Base-by-base conservation (phyloP, 768 basidiomycete species). In the Psilocybe subaeruginosa region DNA sequence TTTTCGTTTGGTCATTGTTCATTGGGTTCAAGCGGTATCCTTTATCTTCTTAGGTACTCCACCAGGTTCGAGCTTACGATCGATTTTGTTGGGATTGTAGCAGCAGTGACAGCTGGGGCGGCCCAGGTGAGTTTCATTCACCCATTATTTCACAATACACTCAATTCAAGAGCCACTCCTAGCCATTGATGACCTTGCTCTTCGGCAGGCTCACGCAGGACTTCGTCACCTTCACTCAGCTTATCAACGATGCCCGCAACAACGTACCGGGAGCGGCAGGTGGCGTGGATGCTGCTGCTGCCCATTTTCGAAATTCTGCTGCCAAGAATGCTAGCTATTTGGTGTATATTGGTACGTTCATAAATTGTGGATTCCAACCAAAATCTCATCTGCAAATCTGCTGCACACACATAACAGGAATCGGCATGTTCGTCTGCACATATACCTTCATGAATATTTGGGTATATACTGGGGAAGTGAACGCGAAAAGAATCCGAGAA, bases 401-500 rank as follows among this genome's bases (percentile, higher is more conserved):
- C 12, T 8, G 3, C 2, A 4, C 16, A 17, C 23, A 30, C 9
- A 31, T 33, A 6, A 19, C 46, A 91, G 93, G 92, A 66, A 49
- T 90, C 56, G 95, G 82, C 12, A 88, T 93, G 79, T 87, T 93
- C 60, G 66, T 86, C 29, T 85, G 84, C 70, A 95, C 92, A 1
- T 93, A 84, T 72, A 65, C 73, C 2, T 94, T 89, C 76, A 94
- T 89, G 88, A 72, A 74, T 65, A 69, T 83, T n/a, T 92, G 88
- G 86, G 83, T 84, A 4, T 85, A 89, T 66, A 91, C 90, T 2
- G 89, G 90, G 14, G 95, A 97, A 73, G 74, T 89, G 43, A 91
- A 89, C 65, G 86, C 95, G 0, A 92, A 90, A 70, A 86, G 95
- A 31, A 82, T 97, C 45, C 86, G 96, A 27, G 93, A 97, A 75